phyloP scores from a whole-genome alignment of 2,329 filamentous ascomycete genomes.

The Biscogniauxia sp. region DNA sequence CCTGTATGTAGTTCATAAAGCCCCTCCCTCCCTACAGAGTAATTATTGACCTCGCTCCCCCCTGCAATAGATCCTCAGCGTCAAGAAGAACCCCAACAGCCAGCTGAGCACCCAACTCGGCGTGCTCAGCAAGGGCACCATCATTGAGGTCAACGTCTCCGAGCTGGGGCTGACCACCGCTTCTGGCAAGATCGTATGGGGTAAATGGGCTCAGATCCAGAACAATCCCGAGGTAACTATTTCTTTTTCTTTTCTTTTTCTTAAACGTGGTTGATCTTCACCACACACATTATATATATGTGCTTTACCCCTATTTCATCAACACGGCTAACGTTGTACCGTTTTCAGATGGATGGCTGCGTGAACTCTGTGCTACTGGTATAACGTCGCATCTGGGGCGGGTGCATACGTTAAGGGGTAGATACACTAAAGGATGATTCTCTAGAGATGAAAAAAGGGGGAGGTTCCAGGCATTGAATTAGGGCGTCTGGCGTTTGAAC shows the following conservation, averaged over 20 bases:
- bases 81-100: conserved; percentile 77
- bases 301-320: no score
- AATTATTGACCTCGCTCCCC: no score
- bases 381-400: conserved; percentile 8
- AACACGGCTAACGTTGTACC: background rate
- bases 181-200: conserved; percentile 91
- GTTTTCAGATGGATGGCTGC: conserved; percentile 41
- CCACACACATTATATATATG: no score
- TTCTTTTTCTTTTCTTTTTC: conserved; percentile 21
- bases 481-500: no score
- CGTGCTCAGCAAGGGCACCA: conserved; percentile 80
- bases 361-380: conserved; percentile 39
- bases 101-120: conserved; percentile 88
- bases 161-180: conserved; percentile 90
- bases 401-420: background rate
- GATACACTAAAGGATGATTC: background rate
- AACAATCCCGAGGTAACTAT: background rate
- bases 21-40: no score
- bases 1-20: conserved; percentile 37
- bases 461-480: no score
- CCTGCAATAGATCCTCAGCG: conserved; percentile 55
- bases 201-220: conserved; percentile 35
- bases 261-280: no score
- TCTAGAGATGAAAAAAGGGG: conserved; percentile 1
- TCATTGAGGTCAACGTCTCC: conserved; percentile 82